phyloP scores from a whole-genome alignment of 1,284 basidiomycete species.

The Porogramme epimiltina region DNA sequence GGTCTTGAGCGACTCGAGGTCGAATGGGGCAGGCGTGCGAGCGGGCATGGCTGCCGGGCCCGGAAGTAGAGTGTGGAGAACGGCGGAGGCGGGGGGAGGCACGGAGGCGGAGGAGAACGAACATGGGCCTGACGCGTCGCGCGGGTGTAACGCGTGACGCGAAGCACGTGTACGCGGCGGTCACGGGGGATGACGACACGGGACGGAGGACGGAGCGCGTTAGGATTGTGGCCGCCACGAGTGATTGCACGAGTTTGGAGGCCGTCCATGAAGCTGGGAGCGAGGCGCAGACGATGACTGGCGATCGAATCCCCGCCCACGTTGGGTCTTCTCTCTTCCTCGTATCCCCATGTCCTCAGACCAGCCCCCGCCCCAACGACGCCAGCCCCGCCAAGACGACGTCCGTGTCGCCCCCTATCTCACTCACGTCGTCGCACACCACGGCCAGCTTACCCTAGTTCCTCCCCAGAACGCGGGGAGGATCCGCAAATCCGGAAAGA shows the following conservation, averaged over 20 bases:
- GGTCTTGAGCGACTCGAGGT: slow-evolving; percentile 35
- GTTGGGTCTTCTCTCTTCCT: slow-evolving; percentile 3
- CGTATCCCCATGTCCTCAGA: slow-evolving; percentile 26
- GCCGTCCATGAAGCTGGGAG: neutral
- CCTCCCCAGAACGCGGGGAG: slow-evolving; percentile 56
- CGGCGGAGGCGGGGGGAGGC: neutral
- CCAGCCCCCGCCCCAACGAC: slow-evolving; percentile 9
- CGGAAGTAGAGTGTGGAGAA: neutral
- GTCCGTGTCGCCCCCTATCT: slow-evolving; percentile 59
- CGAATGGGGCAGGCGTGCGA: slow-evolving; percentile 29
- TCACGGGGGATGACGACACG: neutral
- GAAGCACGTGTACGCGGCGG: slow-evolving; percentile 1
- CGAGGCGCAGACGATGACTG: slow-evolving; percentile 3
- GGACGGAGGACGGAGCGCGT: neutral
- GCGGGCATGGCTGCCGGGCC: slow-evolving; percentile 31
- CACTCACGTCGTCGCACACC: slow-evolving; percentile 54
- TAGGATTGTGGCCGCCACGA: neutral
- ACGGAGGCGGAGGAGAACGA: neutral
- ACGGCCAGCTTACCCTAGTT: slow-evolving; percentile 52
- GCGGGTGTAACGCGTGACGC: slow-evolving; percentile 9
- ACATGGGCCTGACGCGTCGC: slow-evolving; percentile 14
- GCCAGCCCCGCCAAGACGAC: slow-evolving; percentile 20
- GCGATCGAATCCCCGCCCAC: slow-evolving; percentile 11
- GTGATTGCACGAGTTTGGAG: neutral
- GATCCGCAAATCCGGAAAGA: slow-evolving; percentile 46